Percentiles rank a stretch among this genome's conserved stretches.
phyloP scores from a whole-genome alignment of 1,284 basidiomycete genomes.

The Moesziomyces sp. region DNA sequence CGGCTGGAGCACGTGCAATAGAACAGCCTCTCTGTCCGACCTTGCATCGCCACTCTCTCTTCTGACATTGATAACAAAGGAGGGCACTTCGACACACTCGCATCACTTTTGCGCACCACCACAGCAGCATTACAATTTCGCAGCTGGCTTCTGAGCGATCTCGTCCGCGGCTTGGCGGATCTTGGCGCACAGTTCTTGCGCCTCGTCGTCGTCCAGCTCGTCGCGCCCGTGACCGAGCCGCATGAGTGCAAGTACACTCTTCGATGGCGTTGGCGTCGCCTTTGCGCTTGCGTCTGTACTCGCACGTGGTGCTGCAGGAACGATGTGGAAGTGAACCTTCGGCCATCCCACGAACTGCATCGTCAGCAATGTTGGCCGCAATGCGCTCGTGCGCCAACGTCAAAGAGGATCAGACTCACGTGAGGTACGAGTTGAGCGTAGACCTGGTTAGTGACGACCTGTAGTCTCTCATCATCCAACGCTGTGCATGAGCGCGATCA shows the following conservation, averaged over 20 bases:
- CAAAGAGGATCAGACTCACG: constrained; percentile 69
- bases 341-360: background rate
- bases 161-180: constrained; percentile 20
- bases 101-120: background rate
- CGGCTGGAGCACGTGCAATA: background rate
- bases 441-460: constrained; percentile 72
- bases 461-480: constrained; percentile 53
- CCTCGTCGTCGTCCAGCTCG: constrained; percentile 56
- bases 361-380: background rate
- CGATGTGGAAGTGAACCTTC: constrained; percentile 83
- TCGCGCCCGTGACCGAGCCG: constrained; percentile 54
- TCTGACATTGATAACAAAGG: background rate
- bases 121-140: constrained; percentile 20
- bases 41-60: background rate
- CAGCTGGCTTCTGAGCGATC: constrained; percentile 7
- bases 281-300: constrained; percentile 15
- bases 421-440: constrained; percentile 84
- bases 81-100: constrained; percentile 2
- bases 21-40: background rate
- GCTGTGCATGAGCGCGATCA: constrained; percentile 13
- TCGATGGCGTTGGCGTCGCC: constrained; percentile 10
- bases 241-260: constrained; percentile 26
- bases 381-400: background rate
- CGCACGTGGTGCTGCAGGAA: constrained; percentile 75
- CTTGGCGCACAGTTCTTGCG: constrained; percentile 25